phyloP scores from a whole-genome alignment of 139 green algal species.

The Eudorina sp. region DNA sequence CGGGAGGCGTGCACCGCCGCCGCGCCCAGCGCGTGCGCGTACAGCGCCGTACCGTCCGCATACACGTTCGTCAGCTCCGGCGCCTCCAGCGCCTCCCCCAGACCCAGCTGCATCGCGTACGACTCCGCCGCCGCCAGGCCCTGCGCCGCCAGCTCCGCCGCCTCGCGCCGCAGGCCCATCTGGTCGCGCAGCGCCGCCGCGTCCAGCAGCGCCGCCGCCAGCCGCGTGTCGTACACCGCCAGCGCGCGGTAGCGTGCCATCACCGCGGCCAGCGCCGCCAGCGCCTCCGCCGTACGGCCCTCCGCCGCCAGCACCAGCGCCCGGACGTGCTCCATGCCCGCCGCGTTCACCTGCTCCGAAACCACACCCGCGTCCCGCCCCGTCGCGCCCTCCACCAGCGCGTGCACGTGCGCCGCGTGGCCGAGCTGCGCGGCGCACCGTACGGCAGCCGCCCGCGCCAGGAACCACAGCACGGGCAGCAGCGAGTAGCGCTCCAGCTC shows the following conservation, averaged over 20 bases:
- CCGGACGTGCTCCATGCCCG: conserved; percentile 14
- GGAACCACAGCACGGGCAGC: conserved; percentile 49
- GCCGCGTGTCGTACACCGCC: conserved; percentile 36
- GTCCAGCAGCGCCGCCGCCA: conserved; percentile 43
- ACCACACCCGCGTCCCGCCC: conserved; percentile 3
- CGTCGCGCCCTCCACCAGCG: background rate
- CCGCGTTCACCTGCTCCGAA: background rate
- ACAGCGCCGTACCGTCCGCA: conserved; percentile 40
- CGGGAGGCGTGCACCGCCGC: background rate
- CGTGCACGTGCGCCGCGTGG: conserved; percentile 23
- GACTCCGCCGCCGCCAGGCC: conserved; percentile 9
- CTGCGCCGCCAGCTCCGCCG: conserved; percentile 21
- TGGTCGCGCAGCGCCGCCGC: conserved; percentile 45
- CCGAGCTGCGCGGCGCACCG: conserved; percentile 38
- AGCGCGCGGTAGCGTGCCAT: conserved; percentile 29
- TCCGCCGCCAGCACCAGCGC: conserved; percentile 22
- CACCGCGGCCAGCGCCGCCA: conserved; percentile 41
- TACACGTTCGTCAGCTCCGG: conserved; percentile 66
- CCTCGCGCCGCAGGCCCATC: conserved; percentile 45
- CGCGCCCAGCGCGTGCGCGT: conserved; percentile 31
- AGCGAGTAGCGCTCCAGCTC: conserved; percentile 56
- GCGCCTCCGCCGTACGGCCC: conserved; percentile 45
- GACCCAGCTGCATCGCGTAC: conserved; percentile 42
- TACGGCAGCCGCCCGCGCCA: background rate
- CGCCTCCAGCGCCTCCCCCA: conserved; percentile 48